Evolutionary conservation across 768 basidiomycete species (phyloP).

Genomic region (Boletus pseudopeckii): DNA sequence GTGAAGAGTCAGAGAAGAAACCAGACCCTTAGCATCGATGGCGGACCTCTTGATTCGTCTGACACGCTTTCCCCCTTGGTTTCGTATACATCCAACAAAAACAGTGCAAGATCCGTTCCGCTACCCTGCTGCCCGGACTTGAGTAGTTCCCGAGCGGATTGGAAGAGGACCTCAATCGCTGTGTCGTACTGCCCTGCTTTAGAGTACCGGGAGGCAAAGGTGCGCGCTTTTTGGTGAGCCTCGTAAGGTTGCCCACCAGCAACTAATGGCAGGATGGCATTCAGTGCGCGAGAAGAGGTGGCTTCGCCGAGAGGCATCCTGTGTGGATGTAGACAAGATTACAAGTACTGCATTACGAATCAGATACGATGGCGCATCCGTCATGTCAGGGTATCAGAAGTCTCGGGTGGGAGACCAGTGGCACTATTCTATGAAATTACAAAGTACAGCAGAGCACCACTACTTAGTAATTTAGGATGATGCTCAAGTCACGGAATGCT

Average conservation of each 20-base stretch:
- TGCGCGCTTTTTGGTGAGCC: constrained; percentile 95
- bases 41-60: constrained; percentile 80
- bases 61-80: constrained; percentile 64
- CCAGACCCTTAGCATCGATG: background rate
- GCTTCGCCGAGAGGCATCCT: constrained; percentile 25
- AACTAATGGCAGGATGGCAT: constrained; percentile 74
- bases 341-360: background rate
- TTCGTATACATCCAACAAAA: constrained; percentile 83
- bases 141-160: constrained; percentile 81
- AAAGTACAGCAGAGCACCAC: constrained; percentile 2
- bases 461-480: background rate
- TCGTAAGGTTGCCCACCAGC: constrained; percentile 74
- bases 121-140: constrained; percentile 88
- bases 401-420: constrained; percentile 9
- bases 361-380: background rate
- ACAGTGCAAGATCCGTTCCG: constrained; percentile 79
- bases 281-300: constrained; percentile 63
- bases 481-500: constrained; percentile 59
- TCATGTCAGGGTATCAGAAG: constrained; percentile 22
- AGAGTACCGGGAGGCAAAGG: constrained; percentile 84
- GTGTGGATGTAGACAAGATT: constrained; percentile 7
- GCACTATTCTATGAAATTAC: constrained; percentile 2
- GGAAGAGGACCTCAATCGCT: constrained; percentile 92
- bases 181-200: constrained; percentile 80
- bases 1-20: background rate